Evolutionary conservation across 2,329 filamentous ascomycete species (phyloP), one percentile per base, ranked within the genome.

Genomic region (Elsinoe batatas): DNA sequence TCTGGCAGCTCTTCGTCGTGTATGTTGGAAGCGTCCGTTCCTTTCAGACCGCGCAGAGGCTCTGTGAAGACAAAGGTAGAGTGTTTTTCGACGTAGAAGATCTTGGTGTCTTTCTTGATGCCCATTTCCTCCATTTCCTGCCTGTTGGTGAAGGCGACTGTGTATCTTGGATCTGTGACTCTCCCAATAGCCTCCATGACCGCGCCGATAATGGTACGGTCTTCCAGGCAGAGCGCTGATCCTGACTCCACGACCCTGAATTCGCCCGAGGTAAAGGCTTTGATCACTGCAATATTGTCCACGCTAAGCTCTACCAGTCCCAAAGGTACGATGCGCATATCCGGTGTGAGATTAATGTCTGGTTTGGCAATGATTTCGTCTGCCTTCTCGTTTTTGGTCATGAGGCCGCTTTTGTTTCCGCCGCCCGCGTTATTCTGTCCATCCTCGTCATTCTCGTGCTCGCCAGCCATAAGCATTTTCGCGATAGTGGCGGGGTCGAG

Each of bases 11-110:
- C 91, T 69, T 98, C 93, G 62, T 97, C 93, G 69, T 95, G 87
- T 55, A 95, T 79, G 67, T 97, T 97, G 53, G 89, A 95, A 7
- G 93, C 91, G 69, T 98, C 93, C 8, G 89, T 93, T 58, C 90
- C 89, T 72, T 95, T 97, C 64, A 86, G 68, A 53, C 77, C 79
- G 69, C 85, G 87, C 57, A 97, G 74, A 5, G 85, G 82, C 67
- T 93, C 81, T 0, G 91, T 96, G 66, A 95, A 93, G 56, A 95
- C 88, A 63, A 86, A 94, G 0, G 79, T 83, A 38, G 89, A 89
- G 67, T 93, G 85, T 7, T 81, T 75, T 43, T 85, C 79, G 2
- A 91, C 83, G 65, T 95, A 97, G 72, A 81, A 95, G 2, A 97
- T 73, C 49, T 81, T 80, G 1, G 80, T 81, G 26, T 85, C 88